A percentile compares a stretch with the other conserved stretches of the same genome.
phyloP scores from a whole-genome alignment of 768 basidiomycete species.

The Mycena rosella region DNA sequence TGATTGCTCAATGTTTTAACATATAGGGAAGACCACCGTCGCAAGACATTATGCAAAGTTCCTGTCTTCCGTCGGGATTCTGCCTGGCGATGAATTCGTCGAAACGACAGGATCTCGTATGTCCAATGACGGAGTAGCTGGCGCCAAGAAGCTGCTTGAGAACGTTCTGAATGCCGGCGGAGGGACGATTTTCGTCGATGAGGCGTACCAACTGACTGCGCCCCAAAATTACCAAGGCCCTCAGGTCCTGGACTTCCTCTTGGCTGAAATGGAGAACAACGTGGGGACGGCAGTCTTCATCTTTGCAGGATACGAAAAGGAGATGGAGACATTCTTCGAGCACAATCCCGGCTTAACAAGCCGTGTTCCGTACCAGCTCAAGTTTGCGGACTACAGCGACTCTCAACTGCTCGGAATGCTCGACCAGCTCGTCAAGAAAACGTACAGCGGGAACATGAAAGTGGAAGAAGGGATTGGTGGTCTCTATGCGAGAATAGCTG shows the following conservation, averaged over 20 bases:
- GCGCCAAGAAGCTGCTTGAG: conserved; percentile 63
- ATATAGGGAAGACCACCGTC: conserved; percentile 76
- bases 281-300: conserved; percentile 76
- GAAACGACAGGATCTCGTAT: conserved; percentile 76
- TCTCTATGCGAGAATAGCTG: conserved; percentile 66
- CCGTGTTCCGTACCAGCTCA: conserved; percentile 72
- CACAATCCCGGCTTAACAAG: conserved; percentile 79
- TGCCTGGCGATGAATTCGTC: conserved; percentile 66
- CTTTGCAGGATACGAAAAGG: conserved; percentile 75
- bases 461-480: conserved; percentile 68
- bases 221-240: conserved; percentile 61
- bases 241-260: conserved; percentile 75
- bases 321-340: conserved; percentile 85
- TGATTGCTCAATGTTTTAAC: not conserved
- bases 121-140: conserved; percentile 67
- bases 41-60: conserved; percentile 75
- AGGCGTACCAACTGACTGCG: conserved; percentile 75
- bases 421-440: conserved; percentile 59
- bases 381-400: conserved; percentile 74
- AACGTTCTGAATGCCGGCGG: conserved; percentile 64
- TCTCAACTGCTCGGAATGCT: conserved; percentile 69
- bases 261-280: conserved; percentile 82
- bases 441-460: conserved; percentile 63
- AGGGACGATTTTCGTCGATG: conserved; percentile 77
- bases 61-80: conserved; percentile 64